Percentiles rank a stretch among this genome's conserved stretches.
Evolutionary conservation across 495 filamentous ascomycete species (phyloP).

Genomic region (Patellaria atrata): DNA sequence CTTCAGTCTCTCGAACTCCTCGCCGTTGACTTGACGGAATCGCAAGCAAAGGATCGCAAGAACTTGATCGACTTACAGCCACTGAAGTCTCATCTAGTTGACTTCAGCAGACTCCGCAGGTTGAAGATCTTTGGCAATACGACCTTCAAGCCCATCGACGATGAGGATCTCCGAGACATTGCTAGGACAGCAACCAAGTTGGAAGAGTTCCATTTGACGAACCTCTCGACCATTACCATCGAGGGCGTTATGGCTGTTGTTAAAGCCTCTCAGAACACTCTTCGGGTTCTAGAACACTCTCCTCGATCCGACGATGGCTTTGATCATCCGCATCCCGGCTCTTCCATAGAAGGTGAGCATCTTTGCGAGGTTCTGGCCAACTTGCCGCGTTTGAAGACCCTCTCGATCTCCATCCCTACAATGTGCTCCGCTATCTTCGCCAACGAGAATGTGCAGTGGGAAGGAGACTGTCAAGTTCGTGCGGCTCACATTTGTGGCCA

Average conservation of each 20-base stretch:
- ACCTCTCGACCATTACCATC: conserved; percentile 35
- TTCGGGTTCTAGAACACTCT: conserved; percentile 38
- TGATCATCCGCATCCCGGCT: conserved; percentile 31
- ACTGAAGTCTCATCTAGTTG: conserved; percentile 25
- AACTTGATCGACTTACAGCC: conserved; percentile 20
- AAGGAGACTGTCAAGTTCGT: conserved; percentile 36
- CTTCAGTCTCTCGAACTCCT: conserved; percentile 37
- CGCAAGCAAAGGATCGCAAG: conserved; percentile 22
- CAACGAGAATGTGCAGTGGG: conserved; percentile 30
- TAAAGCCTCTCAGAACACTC: conserved; percentile 31
- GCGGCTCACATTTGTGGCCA: conserved; percentile 32
- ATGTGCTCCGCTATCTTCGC: conserved; percentile 36
- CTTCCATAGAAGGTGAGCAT: conserved; percentile 25
- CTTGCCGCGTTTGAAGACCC: conserved; percentile 32
- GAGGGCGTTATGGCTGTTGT: conserved; percentile 36
- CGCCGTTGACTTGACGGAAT: conserved; percentile 30
- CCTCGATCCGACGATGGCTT: conserved; percentile 37
- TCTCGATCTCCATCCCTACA: conserved; percentile 35
- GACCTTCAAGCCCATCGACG: conserved; percentile 35
- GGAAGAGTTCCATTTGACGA: conserved; percentile 37
- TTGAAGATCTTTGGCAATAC: conserved; percentile 41
- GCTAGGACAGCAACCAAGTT: conserved; percentile 36
- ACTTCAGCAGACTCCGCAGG: conserved; percentile 33
- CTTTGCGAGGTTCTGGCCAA: conserved; percentile 33
- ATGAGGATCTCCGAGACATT: conserved; percentile 34